Evolutionary conservation across 352 stramenopile genomes (phyloP), one percentile per base, ranked within the genome.

Genomic region (Paralagenidium karlingii): DNA sequence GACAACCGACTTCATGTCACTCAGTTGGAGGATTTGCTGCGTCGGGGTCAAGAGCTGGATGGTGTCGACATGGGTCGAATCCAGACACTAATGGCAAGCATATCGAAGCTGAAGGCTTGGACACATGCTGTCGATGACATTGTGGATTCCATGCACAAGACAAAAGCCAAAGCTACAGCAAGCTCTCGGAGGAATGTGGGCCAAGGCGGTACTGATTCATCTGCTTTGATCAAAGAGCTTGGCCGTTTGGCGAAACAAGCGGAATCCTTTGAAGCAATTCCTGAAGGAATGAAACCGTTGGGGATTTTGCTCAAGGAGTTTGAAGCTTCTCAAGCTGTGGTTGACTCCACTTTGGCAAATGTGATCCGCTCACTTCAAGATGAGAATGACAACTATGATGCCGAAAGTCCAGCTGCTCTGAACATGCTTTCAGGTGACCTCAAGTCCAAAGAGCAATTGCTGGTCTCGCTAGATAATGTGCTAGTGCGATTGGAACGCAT

Each of bases 371-470:
- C n/a, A n/a, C n/a, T n/a, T n/a, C n/a, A n/a, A n/a, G n/a, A n/a
- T n/a, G n/a, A n/a, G n/a, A n/a, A 39, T 43, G 2, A 22, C 38
- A 1, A 11, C 34, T 9, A 27, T 24, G 11, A 60, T 74, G 18
- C 48, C 45, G n/a, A 78, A 69, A 34, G 51, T 61, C 16, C 59
- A 69, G 34, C 24, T 60, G 20, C 39, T 79, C 27, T 51, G 48
- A 2, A 57, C 59, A 24, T 36, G 76, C 10, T 13, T 74, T 18
- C 37, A 49, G 25, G 36, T 43, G 5, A 70, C 63, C n/a, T n/a
- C n/a, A n/a, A n/a, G n/a, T n/a, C n/a, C n/a, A n/a, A n/a, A n/a
- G n/a, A n/a, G n/a, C n/a, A n/a, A n/a, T n/a, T n/a, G n/a, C n/a
- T n/a, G n/a, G n/a, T n/a, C n/a, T n/a, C n/a, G n/a, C n/a, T n/a